A percentile compares a stretch with the other conserved stretches of the same genome.
Conservation (phyloP, 805 yeast species). For the Grigorovia yakushimaensis region DNA sequence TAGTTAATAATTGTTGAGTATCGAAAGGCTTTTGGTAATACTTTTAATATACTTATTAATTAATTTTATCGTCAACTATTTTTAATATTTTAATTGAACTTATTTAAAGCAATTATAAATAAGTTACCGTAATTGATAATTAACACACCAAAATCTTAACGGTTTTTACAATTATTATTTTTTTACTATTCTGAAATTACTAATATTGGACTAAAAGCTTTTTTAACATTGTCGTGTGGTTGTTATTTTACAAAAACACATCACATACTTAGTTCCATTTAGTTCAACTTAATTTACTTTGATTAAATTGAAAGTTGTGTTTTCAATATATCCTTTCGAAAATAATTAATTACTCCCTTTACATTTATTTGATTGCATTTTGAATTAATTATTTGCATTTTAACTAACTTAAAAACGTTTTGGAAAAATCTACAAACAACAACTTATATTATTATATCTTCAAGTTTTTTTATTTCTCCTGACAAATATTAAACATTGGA, state of each 20-base stretch:
- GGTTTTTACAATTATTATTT: background rate
- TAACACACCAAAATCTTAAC: background rate
- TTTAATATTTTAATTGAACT: background rate
- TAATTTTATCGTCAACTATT: background rate
- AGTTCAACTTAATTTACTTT: no score
- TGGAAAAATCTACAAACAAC: background rate
- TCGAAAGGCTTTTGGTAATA: background rate
- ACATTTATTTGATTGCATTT: no score
- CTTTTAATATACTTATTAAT: background rate
- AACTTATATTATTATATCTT: no score
- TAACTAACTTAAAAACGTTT: background rate
- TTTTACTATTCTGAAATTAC: background rate
- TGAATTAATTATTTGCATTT: background rate
- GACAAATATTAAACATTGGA: background rate
- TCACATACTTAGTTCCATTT: no score
- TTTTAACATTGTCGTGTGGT: no score
- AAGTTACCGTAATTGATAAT: background rate
- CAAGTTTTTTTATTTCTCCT: background rate
- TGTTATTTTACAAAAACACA: no score
- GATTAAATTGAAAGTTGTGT: background rate
- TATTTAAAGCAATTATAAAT: background rate
- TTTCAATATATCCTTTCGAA: background rate
- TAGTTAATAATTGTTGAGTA: background rate
- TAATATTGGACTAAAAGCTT: no score
- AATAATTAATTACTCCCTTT: background rate